phyloP scores from a whole-genome alignment of 202 grass and related monocot genomes.

The Musa balbisiana region DNA sequence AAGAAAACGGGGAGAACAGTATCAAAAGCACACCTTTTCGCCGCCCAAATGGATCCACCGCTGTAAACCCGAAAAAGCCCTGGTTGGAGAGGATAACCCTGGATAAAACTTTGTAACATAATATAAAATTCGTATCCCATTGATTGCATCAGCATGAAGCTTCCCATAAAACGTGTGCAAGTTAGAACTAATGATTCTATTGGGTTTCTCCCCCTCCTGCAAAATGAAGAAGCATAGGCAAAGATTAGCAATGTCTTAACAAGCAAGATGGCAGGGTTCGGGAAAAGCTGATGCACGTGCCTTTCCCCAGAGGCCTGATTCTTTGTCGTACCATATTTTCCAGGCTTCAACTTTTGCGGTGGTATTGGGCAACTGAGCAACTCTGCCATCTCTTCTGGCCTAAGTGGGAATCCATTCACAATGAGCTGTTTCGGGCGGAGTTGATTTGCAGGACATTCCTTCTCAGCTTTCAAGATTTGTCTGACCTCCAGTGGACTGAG shows the following conservation, averaged over 20 bases:
- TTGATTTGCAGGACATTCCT: constrained; percentile 88
- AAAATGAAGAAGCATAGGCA: constrained; percentile 8
- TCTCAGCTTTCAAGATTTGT: constrained; percentile 85
- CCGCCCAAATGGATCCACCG: neutral
- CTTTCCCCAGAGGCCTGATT: constrained; percentile 91
- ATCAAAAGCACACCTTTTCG: neutral
- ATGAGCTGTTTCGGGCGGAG: constrained; percentile 73
- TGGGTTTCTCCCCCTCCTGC: constrained; percentile 78
- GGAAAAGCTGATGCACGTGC: constrained; percentile 24
- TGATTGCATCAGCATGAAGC: constrained; percentile 66
- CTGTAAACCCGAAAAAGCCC: neutral
- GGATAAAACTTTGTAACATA: too few species aligned
- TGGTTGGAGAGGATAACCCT: neutral
- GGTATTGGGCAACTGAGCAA: constrained; percentile 69
- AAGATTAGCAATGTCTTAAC: constrained; percentile 9
- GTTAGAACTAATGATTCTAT: constrained; percentile 58
- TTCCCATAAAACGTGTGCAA: constrained; percentile 82
- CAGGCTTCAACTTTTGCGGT: constrained; percentile 81
- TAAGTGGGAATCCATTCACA: constrained; percentile 52
- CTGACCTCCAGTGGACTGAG: constrained; percentile 76
- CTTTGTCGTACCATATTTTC: constrained; percentile 98
- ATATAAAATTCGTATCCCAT: constrained; percentile 78
- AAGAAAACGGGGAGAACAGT: neutral
- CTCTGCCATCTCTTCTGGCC: constrained; percentile 51
- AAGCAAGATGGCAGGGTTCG: neutral